phyloP scores from a whole-genome alignment of 208 protist genomes.

The Acanthamoeba lenticulata region DNA sequence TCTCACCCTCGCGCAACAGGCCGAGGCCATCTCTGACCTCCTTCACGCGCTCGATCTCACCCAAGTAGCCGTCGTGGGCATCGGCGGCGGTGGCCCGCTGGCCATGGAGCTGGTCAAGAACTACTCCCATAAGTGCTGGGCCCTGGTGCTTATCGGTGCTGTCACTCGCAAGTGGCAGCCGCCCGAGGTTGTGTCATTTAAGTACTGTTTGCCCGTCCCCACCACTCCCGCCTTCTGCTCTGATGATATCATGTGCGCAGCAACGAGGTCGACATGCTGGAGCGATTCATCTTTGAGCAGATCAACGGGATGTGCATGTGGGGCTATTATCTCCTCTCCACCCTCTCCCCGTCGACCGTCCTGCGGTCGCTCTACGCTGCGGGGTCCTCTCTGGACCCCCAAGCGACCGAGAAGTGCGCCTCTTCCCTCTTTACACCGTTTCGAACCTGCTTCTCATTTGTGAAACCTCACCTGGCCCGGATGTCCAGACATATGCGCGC shows the following conservation, averaged over 20 bases:
- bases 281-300: background rate
- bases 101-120: slow-evolving; percentile 21
- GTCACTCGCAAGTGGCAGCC: background rate
- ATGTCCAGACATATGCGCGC: background rate
- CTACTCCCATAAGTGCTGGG: background rate
- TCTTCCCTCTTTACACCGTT: background rate
- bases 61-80: background rate
- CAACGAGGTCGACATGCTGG: background rate
- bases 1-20: background rate
- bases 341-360: background rate
- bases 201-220: background rate
- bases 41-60: background rate
- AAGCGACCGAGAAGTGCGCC: background rate
- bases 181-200: background rate
- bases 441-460: background rate
- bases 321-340: slow-evolving; percentile 13
- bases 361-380: background rate
- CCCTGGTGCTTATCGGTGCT: background rate
- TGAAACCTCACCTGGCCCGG: background rate
- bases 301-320: background rate
- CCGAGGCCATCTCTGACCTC: background rate
- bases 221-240: background rate
- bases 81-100: slow-evolving; percentile 10
- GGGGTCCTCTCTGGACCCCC: background rate
- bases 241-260: background rate